phyloP scores from a whole-genome alignment of 192 early-diverging fungal species.

The Coemansia sp. region DNA sequence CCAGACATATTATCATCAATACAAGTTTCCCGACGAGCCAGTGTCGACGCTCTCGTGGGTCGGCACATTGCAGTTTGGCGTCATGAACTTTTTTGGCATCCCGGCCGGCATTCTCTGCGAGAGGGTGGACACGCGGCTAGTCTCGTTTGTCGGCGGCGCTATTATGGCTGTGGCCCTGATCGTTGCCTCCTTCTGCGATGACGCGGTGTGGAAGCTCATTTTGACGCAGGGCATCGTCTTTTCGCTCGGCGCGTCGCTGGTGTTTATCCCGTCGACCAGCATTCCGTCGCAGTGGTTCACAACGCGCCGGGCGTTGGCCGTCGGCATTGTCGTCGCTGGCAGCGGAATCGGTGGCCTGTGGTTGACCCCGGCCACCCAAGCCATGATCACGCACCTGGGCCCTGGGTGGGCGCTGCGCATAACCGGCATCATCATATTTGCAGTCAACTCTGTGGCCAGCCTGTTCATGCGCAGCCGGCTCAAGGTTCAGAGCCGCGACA shows the following conservation, averaged over 20 bases:
- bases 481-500: conserved; percentile 15
- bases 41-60: conserved; percentile 53
- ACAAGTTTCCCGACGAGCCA: conserved; percentile 34
- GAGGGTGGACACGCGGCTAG: conserved; percentile 49
- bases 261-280: conserved; percentile 50
- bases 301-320: conserved; percentile 49
- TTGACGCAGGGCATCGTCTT: conserved; percentile 57
- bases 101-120: conserved; percentile 52
- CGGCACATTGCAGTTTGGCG: conserved; percentile 51
- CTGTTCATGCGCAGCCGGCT: conserved; percentile 42
- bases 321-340: conserved; percentile 53
- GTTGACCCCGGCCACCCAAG: conserved; percentile 49
- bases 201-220: conserved; percentile 58
- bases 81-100: conserved; percentile 51
- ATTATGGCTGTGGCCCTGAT: conserved; percentile 52
- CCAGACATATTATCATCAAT: conserved; percentile 39
- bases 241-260: conserved; percentile 44
- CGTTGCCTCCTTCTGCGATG: conserved; percentile 55
- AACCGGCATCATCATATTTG: conserved; percentile 48
- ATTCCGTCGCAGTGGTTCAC: conserved; percentile 60
- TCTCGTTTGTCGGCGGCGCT: conserved; percentile 48
- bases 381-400: conserved; percentile 47
- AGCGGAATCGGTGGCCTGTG: conserved; percentile 55
- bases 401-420: conserved; percentile 56
- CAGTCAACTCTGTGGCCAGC: conserved; percentile 33